Evolutionary conservation across 805 yeast genomes (phyloP), one percentile per base, ranked within the genome.

Genomic region (Pachysolen tannophilus): DNA sequence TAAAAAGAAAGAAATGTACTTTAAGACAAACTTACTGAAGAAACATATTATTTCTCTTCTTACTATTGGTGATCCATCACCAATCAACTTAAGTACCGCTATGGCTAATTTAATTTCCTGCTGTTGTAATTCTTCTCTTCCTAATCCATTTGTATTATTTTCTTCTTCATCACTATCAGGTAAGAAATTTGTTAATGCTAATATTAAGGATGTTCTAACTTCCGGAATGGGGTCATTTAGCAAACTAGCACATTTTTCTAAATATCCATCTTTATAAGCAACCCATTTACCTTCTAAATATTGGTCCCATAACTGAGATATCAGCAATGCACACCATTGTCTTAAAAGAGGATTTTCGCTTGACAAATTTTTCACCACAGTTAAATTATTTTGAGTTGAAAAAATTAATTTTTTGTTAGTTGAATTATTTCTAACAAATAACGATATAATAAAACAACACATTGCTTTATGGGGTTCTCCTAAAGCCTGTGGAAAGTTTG

Each of bases 181-280:
- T 24, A 82, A 56, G 49, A 78, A 85, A 26, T 78, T 72, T 4
- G 86, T 74, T 32, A 90, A 60, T 0, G 95, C 82, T 23, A 77
- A 61, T 9, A 92, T 60, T 4, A 85, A 74, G 0, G 97, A 84
- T 0, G 96, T 82, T 37, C 97, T 66, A 1, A 92, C 95, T 55
- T 92, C 98, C 0, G 97, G 96, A 31, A 90, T 86, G 0, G 97
- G 95, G 52, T 92, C 97, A 42, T 72, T 73, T 13, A 87, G 65
- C 26, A 83, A 59, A 17, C 62, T 61, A 21, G 77, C 53, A 20
- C 90, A 48, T 43, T 69, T 69, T 16, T 67, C 73, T 11, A 81
- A 56, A 17, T 75, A 69, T 0, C 82, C 82, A 37, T 77, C 80
- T 43, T 78, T 74, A 44, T 75, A 68, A 18, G 80, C 75, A 17